Conservation (phyloP, 2,329 filamentous ascomycete species). For the Pseudogymnoascus sp. region DNA sequence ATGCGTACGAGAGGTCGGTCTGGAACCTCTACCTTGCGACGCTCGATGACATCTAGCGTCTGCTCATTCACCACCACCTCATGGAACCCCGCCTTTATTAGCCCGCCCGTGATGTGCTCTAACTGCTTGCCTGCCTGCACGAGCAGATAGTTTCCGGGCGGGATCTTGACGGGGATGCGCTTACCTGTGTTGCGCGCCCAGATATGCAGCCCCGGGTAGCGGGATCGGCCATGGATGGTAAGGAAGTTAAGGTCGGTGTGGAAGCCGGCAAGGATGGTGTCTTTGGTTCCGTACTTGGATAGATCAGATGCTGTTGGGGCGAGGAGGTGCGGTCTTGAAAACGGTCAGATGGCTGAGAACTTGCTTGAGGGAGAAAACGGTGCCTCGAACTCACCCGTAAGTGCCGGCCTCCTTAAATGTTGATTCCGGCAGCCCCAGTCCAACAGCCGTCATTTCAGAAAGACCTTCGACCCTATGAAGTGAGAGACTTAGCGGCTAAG, state of each 20-base stretch:
- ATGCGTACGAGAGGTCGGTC: slow-evolving; percentile 48
- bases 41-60: slow-evolving; percentile 41
- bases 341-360: slow-evolving; percentile 18
- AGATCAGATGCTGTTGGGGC: slow-evolving; percentile 54
- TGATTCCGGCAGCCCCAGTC: slow-evolving; percentile 43
- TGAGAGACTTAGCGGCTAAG: slow-evolving; percentile 41
- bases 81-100: slow-evolving; percentile 54
- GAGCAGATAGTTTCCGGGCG: slow-evolving; percentile 47
- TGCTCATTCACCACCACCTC: slow-evolving; percentile 51
- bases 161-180: slow-evolving; percentile 51
- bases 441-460: slow-evolving; percentile 51
- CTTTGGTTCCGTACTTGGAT: slow-evolving; percentile 40
- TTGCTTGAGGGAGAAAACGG: neutral
- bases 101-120: slow-evolving; percentile 52
- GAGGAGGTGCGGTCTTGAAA: slow-evolving; percentile 38
- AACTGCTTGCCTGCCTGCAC: slow-evolving; percentile 57
- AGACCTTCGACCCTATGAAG: slow-evolving; percentile 22
- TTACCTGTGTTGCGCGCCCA: slow-evolving; percentile 56
- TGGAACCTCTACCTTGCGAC: slow-evolving; percentile 34
- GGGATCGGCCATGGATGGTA: slow-evolving; percentile 55
- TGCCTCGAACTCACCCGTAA: slow-evolving; percentile 30
- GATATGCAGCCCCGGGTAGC: slow-evolving; percentile 53
- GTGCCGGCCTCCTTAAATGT: slow-evolving; percentile 46
- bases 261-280: slow-evolving; percentile 56
- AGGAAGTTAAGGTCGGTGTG: slow-evolving; percentile 59